Evolutionary conservation across 495 filamentous ascomycete genomes (phyloP), one percentile per base, ranked within the genome.

Genomic region (Hypoxylon trugodes): DNA sequence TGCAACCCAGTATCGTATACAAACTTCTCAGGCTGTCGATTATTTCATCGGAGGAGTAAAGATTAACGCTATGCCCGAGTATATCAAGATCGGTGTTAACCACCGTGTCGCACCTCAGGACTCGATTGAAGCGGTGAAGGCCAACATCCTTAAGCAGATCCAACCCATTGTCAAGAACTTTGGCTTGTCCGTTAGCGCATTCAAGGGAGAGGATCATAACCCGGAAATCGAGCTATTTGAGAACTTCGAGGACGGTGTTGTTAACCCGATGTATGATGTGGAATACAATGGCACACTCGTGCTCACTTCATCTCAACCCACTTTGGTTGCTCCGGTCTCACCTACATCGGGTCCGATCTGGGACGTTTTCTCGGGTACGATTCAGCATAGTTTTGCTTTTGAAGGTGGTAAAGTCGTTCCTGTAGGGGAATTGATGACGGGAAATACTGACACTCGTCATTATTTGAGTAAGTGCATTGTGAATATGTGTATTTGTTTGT

Each of bases 1-100:
- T 16, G 48, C 66, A 18, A 73, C 87, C 12, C 86, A 89, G 69
- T 86, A 87, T 68, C 84, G 86, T 6, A 81, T 89, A 24, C 85
- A 85, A 13, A 76, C 86, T 15, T 86, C 85, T 37, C 81, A 86
- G 59, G 79, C 77, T 2, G 76, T 84, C 0, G 73, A 75, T 45
- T 68, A 68, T 55, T 69, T 75, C 19, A 36, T 59, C 19, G 66
- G 77, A 72, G 57, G 65, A 54, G 85, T 41, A 69, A 89, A 89
- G 64, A 82, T 84, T 55, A 89, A 89, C 57, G 87, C 87, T 0
- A 80, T 89, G 13, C 87, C 87, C 0, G 86, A 89, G 69, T 84
- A 83, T 46, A 83, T 84, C 47, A 79, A 74, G 9, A 81, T 84
- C 0, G 78, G 83, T 3, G 79, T 89, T 13, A 89, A 89, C 71